Percentiles rank a stretch among this genome's conserved stretches.
Evolutionary conservation across 768 basidiomycete species (phyloP).

Genomic region (Filobasidium floriforme): DNA sequence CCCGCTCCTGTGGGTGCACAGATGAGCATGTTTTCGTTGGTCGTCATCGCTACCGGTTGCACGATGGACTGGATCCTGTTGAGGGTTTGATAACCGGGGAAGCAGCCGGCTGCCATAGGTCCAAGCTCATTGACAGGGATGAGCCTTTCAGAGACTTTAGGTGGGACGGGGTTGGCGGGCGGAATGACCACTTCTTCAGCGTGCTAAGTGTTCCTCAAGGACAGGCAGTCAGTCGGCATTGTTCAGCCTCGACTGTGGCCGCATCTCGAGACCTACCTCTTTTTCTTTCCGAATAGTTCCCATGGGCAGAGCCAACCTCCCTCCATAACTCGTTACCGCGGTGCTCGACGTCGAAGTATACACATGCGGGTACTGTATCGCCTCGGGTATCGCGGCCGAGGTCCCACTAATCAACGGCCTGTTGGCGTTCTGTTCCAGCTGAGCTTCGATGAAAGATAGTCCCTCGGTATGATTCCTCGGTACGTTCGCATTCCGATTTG

Average conservation of each 20-base stretch:
- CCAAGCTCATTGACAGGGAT: conserved; percentile 68
- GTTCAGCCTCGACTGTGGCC: too few species aligned
- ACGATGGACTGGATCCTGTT: conserved; percentile 95
- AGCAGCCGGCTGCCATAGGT: conserved; percentile 67
- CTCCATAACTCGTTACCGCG: conserved; percentile 64
- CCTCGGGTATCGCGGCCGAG: conserved; percentile 14
- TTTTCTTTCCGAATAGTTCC: conserved; percentile 64
- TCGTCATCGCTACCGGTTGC: conserved; percentile 82
- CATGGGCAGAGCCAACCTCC: conserved; percentile 69
- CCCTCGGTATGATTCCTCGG: conserved; percentile 36
- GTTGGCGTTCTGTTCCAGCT: conserved; percentile 32
- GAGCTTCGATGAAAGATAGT: conserved; percentile 39
- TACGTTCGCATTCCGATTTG: conserved; percentile 22
- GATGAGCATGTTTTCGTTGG: conserved; percentile 92
- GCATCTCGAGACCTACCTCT: conserved; percentile 56
- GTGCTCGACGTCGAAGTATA: conserved; percentile 68
- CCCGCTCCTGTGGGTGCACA: conserved; percentile 99
- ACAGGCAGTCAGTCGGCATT: background rate
- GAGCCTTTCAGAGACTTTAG: conserved; percentile 58
- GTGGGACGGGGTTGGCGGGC: conserved; percentile 70
- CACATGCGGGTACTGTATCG: conserved; percentile 67
- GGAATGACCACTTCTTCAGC: conserved; percentile 87
- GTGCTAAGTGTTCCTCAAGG: conserved; percentile 50
- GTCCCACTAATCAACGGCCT: conserved; percentile 21
- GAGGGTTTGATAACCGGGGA: conserved; percentile 74